A percentile compares a stretch with the other conserved stretches of the same genome.
phyloP scores from a whole-genome alignment of 2,329 filamentous ascomycete genomes.

The Paradendryphiella salina region DNA sequence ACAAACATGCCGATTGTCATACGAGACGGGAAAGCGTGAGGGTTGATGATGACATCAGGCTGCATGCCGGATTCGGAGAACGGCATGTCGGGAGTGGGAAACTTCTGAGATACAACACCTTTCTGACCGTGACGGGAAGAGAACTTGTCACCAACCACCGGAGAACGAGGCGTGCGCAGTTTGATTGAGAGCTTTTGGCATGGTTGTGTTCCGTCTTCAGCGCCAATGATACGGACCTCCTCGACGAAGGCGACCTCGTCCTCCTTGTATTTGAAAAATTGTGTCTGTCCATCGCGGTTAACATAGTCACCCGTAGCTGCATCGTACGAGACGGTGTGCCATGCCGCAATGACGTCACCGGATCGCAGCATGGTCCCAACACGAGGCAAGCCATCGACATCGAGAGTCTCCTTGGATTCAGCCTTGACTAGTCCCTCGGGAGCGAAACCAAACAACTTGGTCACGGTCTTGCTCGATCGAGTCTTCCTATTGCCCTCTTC shows the following conservation, averaged over 20 bases:
- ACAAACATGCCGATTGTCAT: slow-evolving; percentile 99
- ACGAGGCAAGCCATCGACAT: slow-evolving; percentile 83
- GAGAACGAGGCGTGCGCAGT: slow-evolving; percentile 84
- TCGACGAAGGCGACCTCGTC: slow-evolving; percentile 85
- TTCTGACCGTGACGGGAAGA: slow-evolving; percentile 98
- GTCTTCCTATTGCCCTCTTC: slow-evolving; percentile 73
- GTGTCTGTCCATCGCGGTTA: slow-evolving; percentile 83
- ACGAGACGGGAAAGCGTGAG: slow-evolving; percentile 97
- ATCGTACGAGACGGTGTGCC: slow-evolving; percentile 83
- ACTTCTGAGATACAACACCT: slow-evolving; percentile 94
- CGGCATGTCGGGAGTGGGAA: slow-evolving; percentile 91
- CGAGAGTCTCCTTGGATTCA: slow-evolving; percentile 71
- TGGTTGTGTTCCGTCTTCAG: slow-evolving; percentile 79
- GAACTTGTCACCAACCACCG: slow-evolving; percentile 97
- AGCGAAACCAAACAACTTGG: slow-evolving; percentile 88
- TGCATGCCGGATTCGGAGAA: slow-evolving; percentile 97
- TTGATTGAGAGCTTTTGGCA: slow-evolving; percentile 90
- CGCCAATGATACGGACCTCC: slow-evolving; percentile 87
- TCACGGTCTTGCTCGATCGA: slow-evolving; percentile 68
- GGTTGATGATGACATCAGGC: slow-evolving; percentile 98
- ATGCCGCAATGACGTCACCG: slow-evolving; percentile 84
- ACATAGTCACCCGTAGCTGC: slow-evolving; percentile 71
- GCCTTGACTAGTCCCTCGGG: slow-evolving; percentile 73
- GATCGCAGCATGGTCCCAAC: slow-evolving; percentile 77
- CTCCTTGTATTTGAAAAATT: slow-evolving; percentile 95